Base-by-base conservation (phyloP, 1,284 basidiomycete genomes). In the Mrakiaceae sp. region DNA sequence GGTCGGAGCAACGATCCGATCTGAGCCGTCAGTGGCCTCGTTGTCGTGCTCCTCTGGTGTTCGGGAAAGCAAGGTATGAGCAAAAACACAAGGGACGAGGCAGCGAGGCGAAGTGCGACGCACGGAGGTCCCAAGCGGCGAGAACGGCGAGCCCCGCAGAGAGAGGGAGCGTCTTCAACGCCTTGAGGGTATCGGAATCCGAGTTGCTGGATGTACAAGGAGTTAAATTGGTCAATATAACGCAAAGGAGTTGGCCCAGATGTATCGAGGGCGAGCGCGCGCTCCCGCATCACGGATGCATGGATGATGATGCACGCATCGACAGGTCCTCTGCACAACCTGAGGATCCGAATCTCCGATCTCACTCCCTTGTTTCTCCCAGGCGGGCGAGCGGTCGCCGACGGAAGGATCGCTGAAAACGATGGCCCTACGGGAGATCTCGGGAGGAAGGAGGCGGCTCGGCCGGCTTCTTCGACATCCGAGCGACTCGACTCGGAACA, bases 151-250 rank as follows among this genome's bases (percentile, higher is more conserved):
- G 58, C 11, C 55, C 43, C 6, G 61, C 50, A 16, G 59, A 57
- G 58, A 66, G 62, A 4, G 62, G 62, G 39, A 63, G 51, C 39
- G 57, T 49, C 49, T 64, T 64, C 44, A 64, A 44, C 4, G 63
- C 63, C 44, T 64, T 60, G 27, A 64, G 47, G 12, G 54, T 10
- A 3, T 60, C 58, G 16, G 48, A 50, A 27, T 64, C 63, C 40
- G 63, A 60, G 40, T 63, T 61, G 40, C 44, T 50, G 49, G 58
- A 46, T 2, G n/a, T 39, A 10, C 42, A 47, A 10, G 27, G 40
- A 8, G n/a, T 9, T 16, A 3, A 3, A 12, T 48, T 47, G 47
- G 39, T 14, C 10, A 43, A 50, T 7, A 39, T 58, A 3, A 7
- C 54, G 42, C 27, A 16, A 11, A 16, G 54, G 8, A 39, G 27